Conservation (phyloP, 495 filamentous ascomycete species). For the Tuber borchii region DNA sequence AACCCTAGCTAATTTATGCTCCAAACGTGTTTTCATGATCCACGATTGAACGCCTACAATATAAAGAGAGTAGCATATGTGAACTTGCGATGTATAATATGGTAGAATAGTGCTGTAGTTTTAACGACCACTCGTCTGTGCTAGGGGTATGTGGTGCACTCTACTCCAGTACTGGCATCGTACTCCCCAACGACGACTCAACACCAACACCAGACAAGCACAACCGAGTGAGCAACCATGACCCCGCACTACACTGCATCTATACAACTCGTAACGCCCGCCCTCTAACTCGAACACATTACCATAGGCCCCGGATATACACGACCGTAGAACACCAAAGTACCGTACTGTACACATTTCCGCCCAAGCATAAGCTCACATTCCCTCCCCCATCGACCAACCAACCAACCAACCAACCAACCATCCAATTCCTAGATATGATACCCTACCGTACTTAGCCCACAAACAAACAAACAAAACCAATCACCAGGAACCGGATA, state of each 20-base stretch:
- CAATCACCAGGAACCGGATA: too few relatives aligned
- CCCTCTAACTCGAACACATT: too few relatives aligned
- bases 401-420: too few relatives aligned
- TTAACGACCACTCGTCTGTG: neutral
- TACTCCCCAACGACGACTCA: neutral
- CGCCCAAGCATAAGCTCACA: neutral
- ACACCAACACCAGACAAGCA: neutral
- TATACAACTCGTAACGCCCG: neutral
- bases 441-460: too few relatives aligned
- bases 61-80: neutral
- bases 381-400: too few relatives aligned
- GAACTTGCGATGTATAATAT: neutral
- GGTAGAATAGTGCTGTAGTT: neutral
- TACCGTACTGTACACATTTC: neutral
- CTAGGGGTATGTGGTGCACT: neutral
- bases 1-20: neutral
- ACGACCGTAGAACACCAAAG: neutral
- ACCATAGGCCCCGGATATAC: too few relatives aligned
- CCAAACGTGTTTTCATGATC: neutral
- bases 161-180: too few relatives aligned
- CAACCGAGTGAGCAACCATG: neutral
- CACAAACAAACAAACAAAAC: too few relatives aligned
- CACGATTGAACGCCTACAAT: neutral
- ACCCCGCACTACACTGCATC: neutral
- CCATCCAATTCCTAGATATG: neutral